These are phyloP conservation scores for Lactuca saligna DNA, from an alignment of 129 eudicot species.

Conservation along the genomic window DNA sequence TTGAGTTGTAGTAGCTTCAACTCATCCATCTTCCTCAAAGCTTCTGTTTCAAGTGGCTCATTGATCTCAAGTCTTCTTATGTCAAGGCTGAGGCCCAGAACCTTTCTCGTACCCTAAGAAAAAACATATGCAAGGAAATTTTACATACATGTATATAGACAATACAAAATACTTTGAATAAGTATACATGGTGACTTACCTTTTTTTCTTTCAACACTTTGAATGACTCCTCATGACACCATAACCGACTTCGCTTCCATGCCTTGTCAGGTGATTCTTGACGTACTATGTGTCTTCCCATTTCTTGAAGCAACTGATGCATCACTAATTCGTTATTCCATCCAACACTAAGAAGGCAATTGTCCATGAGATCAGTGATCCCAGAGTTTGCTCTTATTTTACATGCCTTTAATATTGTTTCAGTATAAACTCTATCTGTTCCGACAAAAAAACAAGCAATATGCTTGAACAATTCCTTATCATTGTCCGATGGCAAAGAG, in stretches of 20 bases:
- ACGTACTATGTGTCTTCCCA: too few species aligned
- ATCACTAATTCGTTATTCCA: too few species aligned
- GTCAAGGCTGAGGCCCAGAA: slow-evolving; percentile 34
- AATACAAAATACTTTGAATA: not conserved
- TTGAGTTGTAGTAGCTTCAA: slow-evolving; percentile 28
- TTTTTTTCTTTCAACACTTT: not conserved
- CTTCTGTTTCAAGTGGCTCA: not conserved
- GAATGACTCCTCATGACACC: too few species aligned
- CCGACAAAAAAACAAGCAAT: slow-evolving; percentile 35
- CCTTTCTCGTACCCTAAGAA: slow-evolving; percentile 28
- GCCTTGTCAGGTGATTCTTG: too few species aligned
- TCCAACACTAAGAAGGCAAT: slow-evolving; percentile 19
- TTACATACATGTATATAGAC: not conserved
- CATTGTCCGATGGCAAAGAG: slow-evolving; percentile 12
- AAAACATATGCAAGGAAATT: not conserved
- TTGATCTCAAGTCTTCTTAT: slow-evolving; percentile 11
- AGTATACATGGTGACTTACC: slow-evolving; percentile 18
- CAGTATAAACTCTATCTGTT: not conserved
- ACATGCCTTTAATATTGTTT: slow-evolving; percentile 21
- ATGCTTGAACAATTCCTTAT: slow-evolving; percentile 27
- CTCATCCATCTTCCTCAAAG: slow-evolving; percentile 22
- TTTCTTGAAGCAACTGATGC: too few species aligned
- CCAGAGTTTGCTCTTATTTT: slow-evolving; percentile 18
- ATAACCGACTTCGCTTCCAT: too few species aligned
- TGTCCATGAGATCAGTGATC: slow-evolving; percentile 23